phyloP scores from a whole-genome alignment of 2,329 filamentous ascomycete species.

The Fulvia fulva region DNA sequence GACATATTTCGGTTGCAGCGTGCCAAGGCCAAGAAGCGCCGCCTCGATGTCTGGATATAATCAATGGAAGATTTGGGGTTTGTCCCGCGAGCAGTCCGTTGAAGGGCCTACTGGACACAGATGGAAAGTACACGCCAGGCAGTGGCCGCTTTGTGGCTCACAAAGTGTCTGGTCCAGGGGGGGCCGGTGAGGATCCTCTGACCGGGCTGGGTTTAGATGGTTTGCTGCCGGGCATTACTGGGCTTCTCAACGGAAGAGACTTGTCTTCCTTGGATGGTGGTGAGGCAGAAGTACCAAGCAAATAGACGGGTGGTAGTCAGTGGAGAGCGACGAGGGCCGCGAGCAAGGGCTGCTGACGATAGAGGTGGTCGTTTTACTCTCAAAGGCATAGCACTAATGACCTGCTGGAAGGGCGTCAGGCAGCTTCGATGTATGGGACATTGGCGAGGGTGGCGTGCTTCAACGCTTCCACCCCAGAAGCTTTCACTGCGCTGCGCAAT shows the following conservation, averaged over 20 bases:
- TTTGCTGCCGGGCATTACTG: not conserved
- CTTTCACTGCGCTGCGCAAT: too few species aligned
- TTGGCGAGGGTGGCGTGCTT: too few species aligned
- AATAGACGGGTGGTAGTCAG: not conserved
- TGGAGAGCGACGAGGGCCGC: too few species aligned
- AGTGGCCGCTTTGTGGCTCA: not conserved
- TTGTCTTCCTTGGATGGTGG: not conserved
- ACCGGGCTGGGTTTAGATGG: not conserved
- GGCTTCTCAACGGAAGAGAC: not conserved
- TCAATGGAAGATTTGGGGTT: slow-evolving; percentile 1
- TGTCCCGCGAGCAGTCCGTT: slow-evolving; percentile 1
- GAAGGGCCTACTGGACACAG: not conserved
- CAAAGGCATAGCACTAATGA: too few species aligned
- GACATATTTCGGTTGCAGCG: not conserved
- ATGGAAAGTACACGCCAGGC: not conserved
- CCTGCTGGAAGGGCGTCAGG: too few species aligned
- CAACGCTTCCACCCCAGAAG: too few species aligned
- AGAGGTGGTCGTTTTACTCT: too few species aligned
- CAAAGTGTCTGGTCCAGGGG: not conserved
- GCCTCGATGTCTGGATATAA: slow-evolving; percentile 1
- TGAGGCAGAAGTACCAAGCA: not conserved
- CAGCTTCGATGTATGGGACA: too few species aligned
- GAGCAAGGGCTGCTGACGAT: too few species aligned
- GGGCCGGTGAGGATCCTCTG: not conserved
- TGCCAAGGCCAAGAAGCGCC: slow-evolving; percentile 1